Evolutionary conservation across 2,329 filamentous ascomycete species (phyloP), one percentile per base, ranked within the genome.

Genomic region (Scedosporium minutisporum): DNA sequence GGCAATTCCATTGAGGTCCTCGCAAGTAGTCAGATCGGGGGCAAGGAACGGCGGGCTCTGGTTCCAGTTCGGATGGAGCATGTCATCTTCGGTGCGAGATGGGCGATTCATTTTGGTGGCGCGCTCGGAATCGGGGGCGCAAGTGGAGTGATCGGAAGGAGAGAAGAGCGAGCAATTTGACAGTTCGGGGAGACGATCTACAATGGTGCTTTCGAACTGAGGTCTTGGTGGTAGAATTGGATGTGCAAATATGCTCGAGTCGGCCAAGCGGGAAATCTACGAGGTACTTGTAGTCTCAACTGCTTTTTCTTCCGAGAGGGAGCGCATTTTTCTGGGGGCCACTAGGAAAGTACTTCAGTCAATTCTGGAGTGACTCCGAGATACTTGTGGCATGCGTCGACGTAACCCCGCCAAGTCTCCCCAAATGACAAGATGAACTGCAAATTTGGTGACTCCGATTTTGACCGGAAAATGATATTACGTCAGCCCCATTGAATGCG

Each of bases 1-100:
- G 66, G 78, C 74, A 65, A 81, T 80, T 65, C 81, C 81, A 65
- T 83, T 83, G 64, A 83, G 73, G 68, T 84, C 81, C 73, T 82
- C 77, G 66, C 81, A 74, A 48, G 81, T 83, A 27, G 81, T 84
- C 58, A 80, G 70, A 58, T 78, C 75, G 21, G 78, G 69, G 25
- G 80, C 75, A 61, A 83, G 71, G 25, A 74, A 76, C 1, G 79
- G 76, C 38, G 81, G 81, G 70, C 75, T 81, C 72, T 83, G 81
- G 70, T 84, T 84, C 76, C 77, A 83, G 29, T 75, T 73, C 59
- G 78, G 76, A 65, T 82, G 80, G 58, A 75, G 70, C 60, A 78
- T 72, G 64, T 76, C 74, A 63, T 83, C 79, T 66, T 83, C 81
- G 58, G 79, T 82, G 65, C 81, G 77, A 33, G 80, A 82, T 12